Percentiles rank a stretch among this genome's conserved stretches.
phyloP scores from a whole-genome alignment of 345 rosid genomes.

The Brassica incana region DNA sequence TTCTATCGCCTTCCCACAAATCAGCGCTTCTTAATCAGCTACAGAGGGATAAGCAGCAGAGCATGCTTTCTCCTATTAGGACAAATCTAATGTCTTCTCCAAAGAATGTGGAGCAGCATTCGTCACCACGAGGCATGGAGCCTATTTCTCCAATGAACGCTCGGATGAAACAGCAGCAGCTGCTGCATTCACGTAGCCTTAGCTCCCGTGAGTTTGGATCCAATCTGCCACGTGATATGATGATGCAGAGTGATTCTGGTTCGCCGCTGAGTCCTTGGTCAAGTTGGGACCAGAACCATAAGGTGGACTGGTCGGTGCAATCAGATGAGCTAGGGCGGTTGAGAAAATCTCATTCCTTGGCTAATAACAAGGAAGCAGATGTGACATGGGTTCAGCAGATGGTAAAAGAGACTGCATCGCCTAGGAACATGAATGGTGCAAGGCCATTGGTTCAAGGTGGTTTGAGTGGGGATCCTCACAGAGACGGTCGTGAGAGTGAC shows the following conservation, averaged over 20 bases:
- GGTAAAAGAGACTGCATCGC: constrained; percentile 69
- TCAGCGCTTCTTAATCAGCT: constrained; percentile 61
- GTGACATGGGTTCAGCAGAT: constrained; percentile 80
- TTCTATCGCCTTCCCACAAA: constrained; percentile 65
- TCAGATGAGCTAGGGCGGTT: constrained; percentile 56
- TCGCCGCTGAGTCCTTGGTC: constrained; percentile 74
- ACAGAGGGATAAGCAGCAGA: constrained; percentile 71
- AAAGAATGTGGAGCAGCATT: constrained; percentile 63
- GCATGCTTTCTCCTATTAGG: constrained; percentile 75
- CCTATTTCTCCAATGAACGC: constrained; percentile 72
- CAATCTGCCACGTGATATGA: constrained; percentile 39
- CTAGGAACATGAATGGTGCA: constrained; percentile 45
- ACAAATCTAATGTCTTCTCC: constrained; percentile 56
- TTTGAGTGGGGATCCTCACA: constrained; percentile 39
- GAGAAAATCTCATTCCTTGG: constrained; percentile 54
- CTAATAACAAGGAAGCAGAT: constrained; percentile 66
- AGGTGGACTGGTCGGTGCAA: constrained; percentile 64
- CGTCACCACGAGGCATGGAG: constrained; percentile 79
- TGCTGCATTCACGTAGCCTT: constrained; percentile 59
- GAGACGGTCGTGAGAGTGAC: constrained; percentile 47
- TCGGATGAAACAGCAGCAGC: constrained; percentile 53
- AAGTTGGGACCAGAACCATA: constrained; percentile 75
- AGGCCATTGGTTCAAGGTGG: constrained; percentile 40
- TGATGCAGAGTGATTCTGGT: constrained; percentile 41
- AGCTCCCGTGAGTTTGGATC: constrained; percentile 69